Conservation (phyloP, 768 basidiomycete species). For the Tephrocybe sp. region DNA sequence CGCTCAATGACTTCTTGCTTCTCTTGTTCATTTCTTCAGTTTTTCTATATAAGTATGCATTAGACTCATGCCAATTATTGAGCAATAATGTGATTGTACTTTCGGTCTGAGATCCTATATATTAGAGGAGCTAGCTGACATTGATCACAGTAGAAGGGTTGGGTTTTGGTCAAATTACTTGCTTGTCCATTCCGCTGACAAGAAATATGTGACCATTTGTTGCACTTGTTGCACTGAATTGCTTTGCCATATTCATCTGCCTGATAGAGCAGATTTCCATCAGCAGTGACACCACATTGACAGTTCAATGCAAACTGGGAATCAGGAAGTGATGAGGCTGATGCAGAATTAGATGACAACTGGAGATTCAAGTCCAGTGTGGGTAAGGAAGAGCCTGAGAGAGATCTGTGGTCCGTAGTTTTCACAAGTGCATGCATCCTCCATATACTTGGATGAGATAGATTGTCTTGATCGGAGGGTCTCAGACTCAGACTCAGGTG, state of each 20-base stretch:
- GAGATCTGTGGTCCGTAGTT: too few relatives aligned
- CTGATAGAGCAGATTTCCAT: constrained; percentile 15
- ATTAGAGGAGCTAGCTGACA: not conserved
- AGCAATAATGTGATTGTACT: too few relatives aligned
- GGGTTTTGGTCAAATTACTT: constrained; percentile 1
- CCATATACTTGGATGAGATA: too few relatives aligned
- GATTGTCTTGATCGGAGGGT: too few relatives aligned
- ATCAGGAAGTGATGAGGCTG: not conserved
- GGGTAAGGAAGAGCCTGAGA: not conserved
- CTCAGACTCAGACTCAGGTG: not conserved
- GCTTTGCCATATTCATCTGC: not conserved
- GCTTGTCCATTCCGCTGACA: constrained; percentile 19
- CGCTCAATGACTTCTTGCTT: too few relatives aligned
- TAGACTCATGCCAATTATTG: too few relatives aligned
- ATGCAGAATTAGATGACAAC: not conserved
- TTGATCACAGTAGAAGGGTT: constrained; percentile 2
- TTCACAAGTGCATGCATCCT: too few relatives aligned
- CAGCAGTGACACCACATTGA: constrained; percentile 16
- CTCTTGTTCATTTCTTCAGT: too few relatives aligned
- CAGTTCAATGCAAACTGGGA: constrained; percentile 13
- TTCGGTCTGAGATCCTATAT: too few relatives aligned
- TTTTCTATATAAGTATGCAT: too few relatives aligned
- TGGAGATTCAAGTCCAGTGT: too few relatives aligned
- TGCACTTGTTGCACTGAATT: constrained; percentile 18
- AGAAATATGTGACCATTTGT: constrained; percentile 19